phyloP scores from a whole-genome alignment of 805 yeast genomes.

The Barnettozyma botsteinii region DNA sequence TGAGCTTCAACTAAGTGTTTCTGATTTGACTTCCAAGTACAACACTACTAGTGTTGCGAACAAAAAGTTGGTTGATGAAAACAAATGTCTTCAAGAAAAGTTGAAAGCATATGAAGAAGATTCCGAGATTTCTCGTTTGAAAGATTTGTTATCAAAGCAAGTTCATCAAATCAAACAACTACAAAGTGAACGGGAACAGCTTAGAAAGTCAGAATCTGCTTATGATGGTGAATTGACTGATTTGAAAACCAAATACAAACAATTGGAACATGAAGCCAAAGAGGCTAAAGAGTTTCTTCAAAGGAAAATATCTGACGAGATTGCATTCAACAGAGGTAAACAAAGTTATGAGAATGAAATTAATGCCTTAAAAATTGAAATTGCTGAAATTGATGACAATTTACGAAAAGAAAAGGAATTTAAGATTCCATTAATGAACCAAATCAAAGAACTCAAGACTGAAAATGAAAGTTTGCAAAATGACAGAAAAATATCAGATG shows the following conservation, averaged over 20 bases:
- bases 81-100: slow-evolving; percentile 35
- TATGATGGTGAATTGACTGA: slow-evolving; percentile 23
- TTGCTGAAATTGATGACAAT: slow-evolving; percentile 13
- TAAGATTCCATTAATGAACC: slow-evolving; percentile 26
- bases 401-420: slow-evolving; percentile 27
- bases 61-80: slow-evolving; percentile 37
- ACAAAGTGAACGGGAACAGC: slow-evolving; percentile 28
- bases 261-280: slow-evolving; percentile 40
- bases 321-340: slow-evolving; percentile 39
- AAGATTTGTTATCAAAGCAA: slow-evolving; percentile 23
- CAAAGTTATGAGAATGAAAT: slow-evolving; percentile 38
- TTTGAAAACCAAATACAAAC: slow-evolving; percentile 26
- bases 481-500: slow-evolving; percentile 19
- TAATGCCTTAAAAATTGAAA: slow-evolving; percentile 30
- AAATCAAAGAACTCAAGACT: slow-evolving; percentile 22
- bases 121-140: slow-evolving; percentile 30
- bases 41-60: slow-evolving; percentile 32
- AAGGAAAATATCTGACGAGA: slow-evolving; percentile 37
- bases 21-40: slow-evolving; percentile 28
- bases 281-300: slow-evolving; percentile 38
- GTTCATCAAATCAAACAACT: slow-evolving; percentile 24
- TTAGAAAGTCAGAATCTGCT: slow-evolving; percentile 25
- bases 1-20: slow-evolving; percentile 32
- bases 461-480: slow-evolving; percentile 30
- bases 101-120: slow-evolving; percentile 34